Percentiles rank a stretch among this genome's conserved stretches.
Conservation (phyloP, 305 asterid genomes). For the Fraxinus latifolia region DNA sequence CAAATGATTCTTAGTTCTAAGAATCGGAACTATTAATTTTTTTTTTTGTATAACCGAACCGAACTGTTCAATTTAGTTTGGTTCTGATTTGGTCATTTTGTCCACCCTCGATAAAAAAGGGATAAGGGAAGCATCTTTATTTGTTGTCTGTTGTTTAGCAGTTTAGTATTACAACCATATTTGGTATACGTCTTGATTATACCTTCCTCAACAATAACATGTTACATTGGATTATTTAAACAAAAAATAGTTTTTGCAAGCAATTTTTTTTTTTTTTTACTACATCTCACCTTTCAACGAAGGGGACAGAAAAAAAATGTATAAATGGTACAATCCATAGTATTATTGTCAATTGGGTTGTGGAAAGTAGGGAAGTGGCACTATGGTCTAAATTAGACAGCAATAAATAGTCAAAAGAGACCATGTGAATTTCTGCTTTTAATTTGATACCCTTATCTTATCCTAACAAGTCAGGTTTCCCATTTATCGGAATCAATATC, state of each 20-base stretch:
- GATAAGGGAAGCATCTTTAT: neutral
- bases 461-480: neutral
- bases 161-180: neutral
- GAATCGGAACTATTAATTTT: neutral
- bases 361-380: neutral
- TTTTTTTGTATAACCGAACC: neutral
- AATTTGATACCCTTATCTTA: neutral
- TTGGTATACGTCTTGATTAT: neutral
- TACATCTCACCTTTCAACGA: neutral
- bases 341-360: neutral
- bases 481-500: neutral
- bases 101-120: neutral
- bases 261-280: too few relatives aligned
- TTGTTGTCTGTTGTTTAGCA: neutral
- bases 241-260: too few relatives aligned
- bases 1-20: neutral
- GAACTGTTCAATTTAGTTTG: neutral
- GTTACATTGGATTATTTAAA: too few relatives aligned
- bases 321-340: too few relatives aligned
- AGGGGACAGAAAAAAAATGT: neutral
- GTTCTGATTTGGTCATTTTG: neutral
- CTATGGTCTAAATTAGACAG: slow-evolving; percentile 1
- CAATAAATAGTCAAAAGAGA: slow-evolving; percentile 24
- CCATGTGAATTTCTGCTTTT: slow-evolving; percentile 27
- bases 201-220: too few relatives aligned